phyloP scores from a whole-genome alignment of 208 protist genomes.

The Acanthamoeba triangularis region DNA sequence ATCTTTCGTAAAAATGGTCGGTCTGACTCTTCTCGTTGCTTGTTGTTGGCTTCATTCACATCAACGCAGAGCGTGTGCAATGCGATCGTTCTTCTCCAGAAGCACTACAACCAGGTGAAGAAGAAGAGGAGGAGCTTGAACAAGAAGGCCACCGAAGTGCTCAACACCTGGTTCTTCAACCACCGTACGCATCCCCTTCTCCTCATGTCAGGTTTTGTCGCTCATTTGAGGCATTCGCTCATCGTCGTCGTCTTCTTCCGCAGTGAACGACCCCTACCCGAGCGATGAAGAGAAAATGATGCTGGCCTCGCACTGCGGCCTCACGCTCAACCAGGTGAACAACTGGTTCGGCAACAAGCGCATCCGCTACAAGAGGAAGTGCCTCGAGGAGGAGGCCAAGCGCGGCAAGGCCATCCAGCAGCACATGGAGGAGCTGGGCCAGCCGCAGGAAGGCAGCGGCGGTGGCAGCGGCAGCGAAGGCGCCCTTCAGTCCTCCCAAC shows the following conservation, averaged over 20 bases:
- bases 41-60: not conserved
- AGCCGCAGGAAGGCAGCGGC: not conserved
- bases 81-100: constrained; percentile 48
- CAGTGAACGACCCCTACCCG: constrained; percentile 73
- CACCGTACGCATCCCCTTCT: not conserved
- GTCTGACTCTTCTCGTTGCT: not conserved
- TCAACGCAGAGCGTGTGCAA: constrained; percentile 57
- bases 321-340: constrained; percentile 77
- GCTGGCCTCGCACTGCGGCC: constrained; percentile 59
- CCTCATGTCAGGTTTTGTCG: not conserved
- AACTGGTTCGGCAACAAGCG: constrained; percentile 81
- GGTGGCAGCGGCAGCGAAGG: not conserved
- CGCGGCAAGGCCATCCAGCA: constrained; percentile 41
- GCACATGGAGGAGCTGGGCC: not conserved
- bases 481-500: not conserved
- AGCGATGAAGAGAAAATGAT: constrained; percentile 74
- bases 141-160: constrained; percentile 68
- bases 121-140: constrained; percentile 76
- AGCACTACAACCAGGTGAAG: constrained; percentile 66
- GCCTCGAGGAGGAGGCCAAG: constrained; percentile 71
- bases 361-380: constrained; percentile 73
- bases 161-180: constrained; percentile 80
- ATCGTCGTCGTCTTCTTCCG: not conserved
- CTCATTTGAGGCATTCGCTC: not conserved
- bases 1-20: not conserved